Conservation (phyloP, 371 early-diverging fungal genomes). For the Mortierella sp. region DNA sequence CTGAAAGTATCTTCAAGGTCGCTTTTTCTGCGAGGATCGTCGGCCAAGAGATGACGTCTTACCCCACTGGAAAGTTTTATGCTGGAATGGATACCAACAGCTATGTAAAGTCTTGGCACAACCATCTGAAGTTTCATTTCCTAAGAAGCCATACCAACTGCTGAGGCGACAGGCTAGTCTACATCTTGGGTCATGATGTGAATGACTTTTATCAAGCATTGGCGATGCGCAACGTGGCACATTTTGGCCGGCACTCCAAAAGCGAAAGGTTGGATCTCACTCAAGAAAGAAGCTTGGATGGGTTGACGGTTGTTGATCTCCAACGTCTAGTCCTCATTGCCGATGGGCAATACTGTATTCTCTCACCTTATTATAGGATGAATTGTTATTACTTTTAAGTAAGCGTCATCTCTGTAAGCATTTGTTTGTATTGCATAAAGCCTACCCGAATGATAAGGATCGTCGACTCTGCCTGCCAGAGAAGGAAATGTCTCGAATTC, state of each 20-base stretch:
- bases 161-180: conserved; percentile 10
- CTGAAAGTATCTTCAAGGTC: background rate
- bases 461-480: too few relatives aligned
- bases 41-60: background rate
- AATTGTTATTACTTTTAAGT: background rate
- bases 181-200: background rate
- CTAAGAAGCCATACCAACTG: background rate
- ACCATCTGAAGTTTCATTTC: conserved; percentile 22
- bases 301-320: background rate
- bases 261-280: background rate
- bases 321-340: background rate
- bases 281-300: too few relatives aligned
- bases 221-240: background rate
- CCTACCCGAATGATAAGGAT: background rate
- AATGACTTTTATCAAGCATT: background rate
- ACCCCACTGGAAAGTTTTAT: background rate
- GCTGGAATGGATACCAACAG: conserved; percentile 39
- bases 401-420: background rate
- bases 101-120: conserved; percentile 36
- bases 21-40: background rate
- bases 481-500: too few relatives aligned
- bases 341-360: background rate
- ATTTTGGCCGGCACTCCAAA: background rate
- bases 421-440: background rate
- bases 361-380: background rate